Evolutionary conservation across 129 eudicot genomes (phyloP).

Genomic region (Escallonia rubra): DNA sequence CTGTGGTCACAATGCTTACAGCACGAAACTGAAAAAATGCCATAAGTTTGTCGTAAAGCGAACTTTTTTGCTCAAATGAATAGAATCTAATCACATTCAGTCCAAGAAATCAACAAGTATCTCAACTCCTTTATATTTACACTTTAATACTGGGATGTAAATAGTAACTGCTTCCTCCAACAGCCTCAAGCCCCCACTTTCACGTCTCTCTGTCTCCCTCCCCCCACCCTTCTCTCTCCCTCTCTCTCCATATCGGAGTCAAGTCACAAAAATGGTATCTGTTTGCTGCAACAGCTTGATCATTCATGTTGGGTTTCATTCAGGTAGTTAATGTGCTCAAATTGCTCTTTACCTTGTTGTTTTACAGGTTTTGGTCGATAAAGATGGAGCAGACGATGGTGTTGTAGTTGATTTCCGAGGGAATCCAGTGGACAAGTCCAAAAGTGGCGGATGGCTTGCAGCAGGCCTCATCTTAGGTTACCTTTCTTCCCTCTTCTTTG

Average conservation of each 20-base stretch:
- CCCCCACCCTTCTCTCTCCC: slow-evolving; percentile 4
- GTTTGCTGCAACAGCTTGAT: background rate
- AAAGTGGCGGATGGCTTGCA: slow-evolving; percentile 96
- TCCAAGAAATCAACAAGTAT: too few species aligned
- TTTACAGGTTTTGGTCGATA: slow-evolving; percentile 54
- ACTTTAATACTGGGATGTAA: too few species aligned
- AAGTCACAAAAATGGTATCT: slow-evolving; percentile 5
- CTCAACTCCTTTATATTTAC: too few species aligned
- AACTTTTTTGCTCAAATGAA: too few species aligned
- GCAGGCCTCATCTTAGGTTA: slow-evolving; percentile 95
- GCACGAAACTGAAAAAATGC: too few species aligned
- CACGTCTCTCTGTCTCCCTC: background rate
- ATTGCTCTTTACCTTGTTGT: background rate
- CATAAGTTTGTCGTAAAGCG: too few species aligned
- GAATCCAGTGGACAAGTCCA: slow-evolving; percentile 71
- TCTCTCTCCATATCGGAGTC: background rate
- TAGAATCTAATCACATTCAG: too few species aligned
- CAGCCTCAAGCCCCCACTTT: too few species aligned
- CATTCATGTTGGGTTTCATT: too few species aligned
- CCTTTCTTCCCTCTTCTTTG: background rate
- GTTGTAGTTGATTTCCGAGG: slow-evolving; percentile 57
- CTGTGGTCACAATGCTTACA: too few species aligned
- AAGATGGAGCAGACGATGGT: slow-evolving; percentile 27
- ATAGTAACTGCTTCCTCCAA: too few species aligned
- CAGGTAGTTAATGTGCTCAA: too few species aligned